These are phyloP conservation scores for Suhomyces vadensis DNA, from an alignment of 805 yeast genomes.

Conservation along the genomic window DNA sequence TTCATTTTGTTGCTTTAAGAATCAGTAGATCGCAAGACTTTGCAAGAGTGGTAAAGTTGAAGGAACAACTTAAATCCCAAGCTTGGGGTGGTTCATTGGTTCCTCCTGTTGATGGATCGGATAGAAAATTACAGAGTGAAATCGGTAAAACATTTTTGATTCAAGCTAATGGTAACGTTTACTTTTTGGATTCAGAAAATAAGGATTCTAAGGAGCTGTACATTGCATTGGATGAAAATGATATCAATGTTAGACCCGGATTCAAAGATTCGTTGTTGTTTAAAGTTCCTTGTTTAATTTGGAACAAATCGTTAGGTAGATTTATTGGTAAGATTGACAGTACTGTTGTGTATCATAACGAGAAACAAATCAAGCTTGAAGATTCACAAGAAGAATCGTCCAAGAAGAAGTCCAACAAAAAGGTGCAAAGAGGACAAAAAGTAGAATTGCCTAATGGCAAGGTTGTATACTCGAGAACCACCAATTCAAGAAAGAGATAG, in stretches of 20 bases:
- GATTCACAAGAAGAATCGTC: conserved; percentile 17
- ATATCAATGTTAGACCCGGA: conserved; percentile 47
- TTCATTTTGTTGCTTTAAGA: conserved; percentile 59
- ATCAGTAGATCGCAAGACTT: conserved; percentile 58
- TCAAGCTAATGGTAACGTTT: conserved; percentile 58
- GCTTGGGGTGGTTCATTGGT: conserved; percentile 57
- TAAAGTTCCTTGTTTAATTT: conserved; percentile 41
- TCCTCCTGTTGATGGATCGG: conserved; percentile 52
- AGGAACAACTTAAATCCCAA: conserved; percentile 50
- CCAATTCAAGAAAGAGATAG: conserved; percentile 10
- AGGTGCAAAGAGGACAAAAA: conserved; percentile 42
- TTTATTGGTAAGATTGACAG: conserved; percentile 22
- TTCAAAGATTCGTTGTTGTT: conserved; percentile 50
- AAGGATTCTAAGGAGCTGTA: conserved; percentile 21
- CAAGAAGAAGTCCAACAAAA: conserved; percentile 30
- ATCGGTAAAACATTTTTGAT: conserved; percentile 55
- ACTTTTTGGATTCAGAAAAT: conserved; percentile 42
- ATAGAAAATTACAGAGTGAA: conserved; percentile 43
- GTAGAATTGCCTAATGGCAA: conserved; percentile 63
- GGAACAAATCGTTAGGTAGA: conserved; percentile 49
- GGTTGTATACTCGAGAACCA: conserved; percentile 41
- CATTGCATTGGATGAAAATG: conserved; percentile 47
- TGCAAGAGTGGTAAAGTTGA: conserved; percentile 53
- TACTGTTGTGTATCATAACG: conserved; percentile 15
- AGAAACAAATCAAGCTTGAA: conserved; percentile 30